Evolutionary conservation across 495 filamentous ascomycete genomes (phyloP).

Genomic region (Wilcoxina mikolae): DNA sequence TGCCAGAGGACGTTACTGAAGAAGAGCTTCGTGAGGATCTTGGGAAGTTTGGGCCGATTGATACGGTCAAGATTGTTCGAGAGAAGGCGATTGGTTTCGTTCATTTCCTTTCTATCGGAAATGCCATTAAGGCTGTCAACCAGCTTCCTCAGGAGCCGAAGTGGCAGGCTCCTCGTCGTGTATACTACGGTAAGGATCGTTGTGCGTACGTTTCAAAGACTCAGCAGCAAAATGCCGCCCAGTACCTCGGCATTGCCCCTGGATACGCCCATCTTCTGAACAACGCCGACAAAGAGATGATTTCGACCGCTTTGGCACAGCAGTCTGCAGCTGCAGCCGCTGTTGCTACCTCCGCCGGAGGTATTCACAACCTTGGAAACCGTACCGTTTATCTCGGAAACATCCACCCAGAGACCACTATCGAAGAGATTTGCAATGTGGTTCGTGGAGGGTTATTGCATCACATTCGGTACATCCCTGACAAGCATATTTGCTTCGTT

Average conservation of each 20-base stretch:
- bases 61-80: constrained; percentile 93
- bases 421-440: constrained; percentile 97
- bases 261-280: constrained; percentile 94
- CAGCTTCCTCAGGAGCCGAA: constrained; percentile 92
- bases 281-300: constrained; percentile 84
- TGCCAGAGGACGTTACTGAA: constrained; percentile 77
- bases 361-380: constrained; percentile 93
- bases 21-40: constrained; percentile 90
- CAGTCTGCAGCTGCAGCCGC: constrained; percentile 95
- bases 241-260: constrained; percentile 95
- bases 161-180: constrained; percentile 87
- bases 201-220: constrained; percentile 99
- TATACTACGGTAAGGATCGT: constrained; percentile 96
- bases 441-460: constrained; percentile 85
- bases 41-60: constrained; percentile 89
- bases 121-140: constrained; percentile 96
- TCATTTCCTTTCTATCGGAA: constrained; percentile 92
- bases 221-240: constrained; percentile 96
- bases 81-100: constrained; percentile 98
- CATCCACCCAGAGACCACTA: constrained; percentile 96
- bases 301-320: constrained; percentile 88
- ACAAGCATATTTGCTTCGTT: constrained; percentile 99
- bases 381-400: constrained; percentile 96
- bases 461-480: constrained; percentile 96
- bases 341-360: constrained; percentile 88